These are phyloP conservation scores for Ilex asprella DNA, from an alignment of 257 asterid genomes.

Conservation along the genomic window DNA sequence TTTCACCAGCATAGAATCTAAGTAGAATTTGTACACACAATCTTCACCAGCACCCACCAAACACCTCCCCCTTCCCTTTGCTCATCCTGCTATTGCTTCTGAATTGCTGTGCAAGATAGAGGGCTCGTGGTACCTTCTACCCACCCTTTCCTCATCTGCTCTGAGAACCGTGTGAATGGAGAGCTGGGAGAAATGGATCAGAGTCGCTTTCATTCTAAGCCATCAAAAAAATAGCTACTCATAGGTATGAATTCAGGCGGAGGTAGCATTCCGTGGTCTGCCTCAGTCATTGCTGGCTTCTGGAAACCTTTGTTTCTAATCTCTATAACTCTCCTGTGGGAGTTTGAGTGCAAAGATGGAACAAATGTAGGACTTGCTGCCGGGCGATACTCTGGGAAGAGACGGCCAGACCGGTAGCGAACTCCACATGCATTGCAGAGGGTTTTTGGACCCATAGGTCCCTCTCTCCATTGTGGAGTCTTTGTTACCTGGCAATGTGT, in stretches of 20 bases:
- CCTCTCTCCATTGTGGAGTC: conserved; percentile 96
- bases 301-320: conserved; percentile 36
- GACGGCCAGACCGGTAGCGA: conserved; percentile 72
- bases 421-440: conserved; percentile 96
- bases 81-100: too few species aligned
- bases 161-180: too few species aligned
- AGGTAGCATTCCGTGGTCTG: conserved; percentile 31
- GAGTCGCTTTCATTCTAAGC: too few species aligned
- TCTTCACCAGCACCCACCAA: too few species aligned
- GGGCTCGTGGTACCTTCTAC: too few species aligned
- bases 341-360: conserved; percentile 69
- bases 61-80: too few species aligned
- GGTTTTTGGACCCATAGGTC: conserved; percentile 77
- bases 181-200: too few species aligned
- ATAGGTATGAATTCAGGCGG: conserved; percentile 37
- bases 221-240: conserved; percentile 39
- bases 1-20: too few species aligned
- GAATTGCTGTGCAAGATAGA: too few species aligned
- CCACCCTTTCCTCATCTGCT: too few species aligned
- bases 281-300: conserved; percentile 8
- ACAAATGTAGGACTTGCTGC: conserved; percentile 83
- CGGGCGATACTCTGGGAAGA: conserved; percentile 77
- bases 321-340: conserved; percentile 57
- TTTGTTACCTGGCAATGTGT: conserved; percentile 67
- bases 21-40: too few species aligned